Conservation (phyloP, 257 asterid genomes). For the Nicotiana knightiana region DNA sequence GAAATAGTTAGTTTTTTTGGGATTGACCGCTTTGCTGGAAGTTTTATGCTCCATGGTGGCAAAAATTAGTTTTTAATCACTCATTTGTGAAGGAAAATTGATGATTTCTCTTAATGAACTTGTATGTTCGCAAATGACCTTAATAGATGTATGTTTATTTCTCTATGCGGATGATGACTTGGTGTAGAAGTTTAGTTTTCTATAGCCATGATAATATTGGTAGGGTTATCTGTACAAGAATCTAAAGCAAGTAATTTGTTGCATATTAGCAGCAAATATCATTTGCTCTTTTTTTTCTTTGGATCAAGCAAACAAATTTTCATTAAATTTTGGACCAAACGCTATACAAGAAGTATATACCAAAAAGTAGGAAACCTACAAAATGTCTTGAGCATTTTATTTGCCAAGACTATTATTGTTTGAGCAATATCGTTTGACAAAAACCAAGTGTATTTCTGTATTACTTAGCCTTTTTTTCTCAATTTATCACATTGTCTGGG, state of each 20-base stretch:
- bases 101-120: neutral
- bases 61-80: neutral
- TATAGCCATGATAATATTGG: neutral
- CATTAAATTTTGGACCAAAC: too few species aligned
- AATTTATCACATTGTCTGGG: neutral
- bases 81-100: neutral
- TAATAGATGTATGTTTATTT: neutral
- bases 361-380: too few species aligned
- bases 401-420: neutral
- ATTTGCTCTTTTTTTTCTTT: neutral
- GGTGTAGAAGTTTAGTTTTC: neutral
- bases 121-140: neutral
- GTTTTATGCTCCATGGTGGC: neutral
- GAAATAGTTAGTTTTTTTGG: neutral
- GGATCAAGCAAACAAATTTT: too few species aligned
- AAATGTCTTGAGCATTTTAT: neutral
- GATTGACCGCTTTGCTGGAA: neutral
- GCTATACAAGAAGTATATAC: too few species aligned
- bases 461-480: neutral
- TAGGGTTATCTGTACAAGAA: neutral
- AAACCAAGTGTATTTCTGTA: neutral
- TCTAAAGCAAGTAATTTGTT: neutral
- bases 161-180: neutral
- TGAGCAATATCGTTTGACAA: neutral
- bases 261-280: slow-evolving; percentile 3